phyloP scores from a whole-genome alignment of 306 rosid species.

The Cucurbita ficifolia region DNA sequence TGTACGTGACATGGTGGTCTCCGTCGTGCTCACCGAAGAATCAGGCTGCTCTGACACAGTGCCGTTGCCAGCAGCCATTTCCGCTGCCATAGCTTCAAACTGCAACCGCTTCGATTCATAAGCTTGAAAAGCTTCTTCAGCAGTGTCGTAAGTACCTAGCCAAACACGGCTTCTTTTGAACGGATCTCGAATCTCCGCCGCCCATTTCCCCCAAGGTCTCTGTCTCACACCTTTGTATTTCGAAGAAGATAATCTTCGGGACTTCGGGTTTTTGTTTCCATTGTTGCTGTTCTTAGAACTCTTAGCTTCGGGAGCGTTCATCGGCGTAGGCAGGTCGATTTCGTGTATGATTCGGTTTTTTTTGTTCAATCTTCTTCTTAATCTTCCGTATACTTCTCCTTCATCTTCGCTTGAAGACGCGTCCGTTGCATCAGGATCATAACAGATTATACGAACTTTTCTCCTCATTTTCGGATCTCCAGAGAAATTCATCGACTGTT shows the following conservation, averaged over 20 bases:
- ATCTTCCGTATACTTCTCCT: background rate
- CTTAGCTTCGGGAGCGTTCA: constrained; percentile 12
- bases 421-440: constrained; percentile 68
- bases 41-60: background rate
- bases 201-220: constrained; percentile 88
- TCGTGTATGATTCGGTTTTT: constrained; percentile 12
- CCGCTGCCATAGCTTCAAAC: constrained; percentile 26
- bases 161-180: constrained; percentile 34
- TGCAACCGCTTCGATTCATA: constrained; percentile 42
- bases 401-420: constrained; percentile 67
- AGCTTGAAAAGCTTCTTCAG: constrained; percentile 58
- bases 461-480: constrained; percentile 17
- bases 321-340: constrained; percentile 19
- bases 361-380: background rate
- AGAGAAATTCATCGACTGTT: background rate
- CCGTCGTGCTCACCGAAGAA: constrained; percentile 17
- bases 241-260: constrained; percentile 11
- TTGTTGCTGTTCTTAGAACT: constrained; percentile 22
- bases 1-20: constrained; percentile 20
- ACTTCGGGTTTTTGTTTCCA: constrained; percentile 7
- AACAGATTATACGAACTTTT: constrained; percentile 37
- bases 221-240: constrained; percentile 63
- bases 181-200: constrained; percentile 88
- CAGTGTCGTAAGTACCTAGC: constrained; percentile 69
- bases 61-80: background rate